Evolutionary conservation across 257 asterid species (phyloP).

Genomic region (Datura wrightii): DNA sequence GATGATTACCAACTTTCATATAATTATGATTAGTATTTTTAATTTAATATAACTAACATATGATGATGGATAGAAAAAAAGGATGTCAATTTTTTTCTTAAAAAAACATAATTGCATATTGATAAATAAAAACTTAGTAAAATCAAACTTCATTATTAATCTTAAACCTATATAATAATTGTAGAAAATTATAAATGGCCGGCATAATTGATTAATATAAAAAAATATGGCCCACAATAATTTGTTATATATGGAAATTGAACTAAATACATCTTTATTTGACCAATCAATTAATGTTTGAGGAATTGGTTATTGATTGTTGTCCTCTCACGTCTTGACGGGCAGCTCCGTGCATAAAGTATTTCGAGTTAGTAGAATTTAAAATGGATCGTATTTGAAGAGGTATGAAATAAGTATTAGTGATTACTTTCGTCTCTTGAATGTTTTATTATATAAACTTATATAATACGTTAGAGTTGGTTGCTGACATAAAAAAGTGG

Average conservation of each 20-base stretch:
- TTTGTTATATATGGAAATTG: conserved; percentile 13
- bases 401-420: too few relatives aligned
- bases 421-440: too few relatives aligned
- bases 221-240: conserved; percentile 21
- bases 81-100: neutral
- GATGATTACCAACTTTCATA: neutral
- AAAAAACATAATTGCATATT: conserved; percentile 8
- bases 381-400: too few relatives aligned
- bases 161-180: neutral
- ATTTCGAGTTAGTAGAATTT: too few relatives aligned
- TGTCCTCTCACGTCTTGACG: neutral
- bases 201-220: conserved; percentile 24
- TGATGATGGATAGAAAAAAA: neutral
- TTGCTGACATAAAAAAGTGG: neutral
- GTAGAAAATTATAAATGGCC: conserved; percentile 5
- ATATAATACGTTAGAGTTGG: neutral
- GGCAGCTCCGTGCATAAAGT: too few relatives aligned
- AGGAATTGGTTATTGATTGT: conserved; percentile 18
- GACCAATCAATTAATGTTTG: conserved; percentile 29
- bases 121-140: neutral
- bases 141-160: conserved; percentile 18
- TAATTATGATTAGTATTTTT: neutral
- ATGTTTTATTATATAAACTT: too few relatives aligned
- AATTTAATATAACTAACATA: neutral
- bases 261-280: conserved; percentile 17